These are phyloP conservation scores for Lagenidium giganteum DNA, from an alignment of 352 stramenopile species.

Conservation along the genomic window DNA sequence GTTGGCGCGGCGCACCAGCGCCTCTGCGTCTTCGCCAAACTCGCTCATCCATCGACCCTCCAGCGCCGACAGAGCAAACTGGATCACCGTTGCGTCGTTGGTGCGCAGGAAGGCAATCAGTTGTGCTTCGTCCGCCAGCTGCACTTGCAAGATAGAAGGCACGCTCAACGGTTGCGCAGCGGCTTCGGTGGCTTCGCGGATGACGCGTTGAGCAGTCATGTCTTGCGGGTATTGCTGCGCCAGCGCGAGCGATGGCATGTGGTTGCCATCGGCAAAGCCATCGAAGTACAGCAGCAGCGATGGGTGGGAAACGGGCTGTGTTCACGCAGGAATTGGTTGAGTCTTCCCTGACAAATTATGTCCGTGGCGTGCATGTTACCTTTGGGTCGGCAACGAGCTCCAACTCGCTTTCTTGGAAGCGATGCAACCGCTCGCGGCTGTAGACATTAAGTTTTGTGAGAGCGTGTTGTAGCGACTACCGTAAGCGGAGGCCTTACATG, in stretches of 20 bases:
- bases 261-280: constrained; percentile 47
- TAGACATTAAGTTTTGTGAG: too few relatives aligned
- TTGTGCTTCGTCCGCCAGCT: constrained; percentile 58
- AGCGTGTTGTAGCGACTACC: too few relatives aligned
- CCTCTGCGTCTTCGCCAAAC: constrained; percentile 34
- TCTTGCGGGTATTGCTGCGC: constrained; percentile 59
- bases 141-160: constrained; percentile 73
- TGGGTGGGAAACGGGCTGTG: constrained; percentile 53
- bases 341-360: too few relatives aligned
- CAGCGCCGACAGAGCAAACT: constrained; percentile 62
- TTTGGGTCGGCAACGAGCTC: constrained; percentile 28
- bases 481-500: too few relatives aligned
- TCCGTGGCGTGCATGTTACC: too few relatives aligned
- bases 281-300: constrained; percentile 77
- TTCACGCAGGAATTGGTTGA: too few relatives aligned
- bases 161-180: background rate
- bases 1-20: constrained; percentile 31
- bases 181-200: constrained; percentile 5
- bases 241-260: constrained; percentile 61
- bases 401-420: constrained; percentile 54
- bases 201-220: constrained; percentile 8
- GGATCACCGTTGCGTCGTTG: constrained; percentile 60
- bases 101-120: constrained; percentile 63
- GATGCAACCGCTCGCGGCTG: constrained; percentile 49
- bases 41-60: constrained; percentile 73